A percentile compares a stretch with the other conserved stretches of the same genome.
phyloP scores from a whole-genome alignment of 495 filamentous ascomycete genomes.

The Penicillium maclennaniae region DNA sequence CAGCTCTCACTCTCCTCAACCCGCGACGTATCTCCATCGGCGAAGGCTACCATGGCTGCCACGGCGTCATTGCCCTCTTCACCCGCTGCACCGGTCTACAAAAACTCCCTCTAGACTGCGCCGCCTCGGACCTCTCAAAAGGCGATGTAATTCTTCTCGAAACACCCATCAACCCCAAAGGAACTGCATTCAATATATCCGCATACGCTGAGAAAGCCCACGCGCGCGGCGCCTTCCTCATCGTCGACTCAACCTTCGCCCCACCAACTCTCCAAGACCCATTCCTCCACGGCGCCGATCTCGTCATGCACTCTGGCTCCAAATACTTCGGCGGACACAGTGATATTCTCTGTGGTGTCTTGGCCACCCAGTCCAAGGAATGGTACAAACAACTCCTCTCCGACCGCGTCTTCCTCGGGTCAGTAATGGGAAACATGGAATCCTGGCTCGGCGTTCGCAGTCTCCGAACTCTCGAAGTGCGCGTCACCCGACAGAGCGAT shows the following conservation, averaged over 20 bases:
- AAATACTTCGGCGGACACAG: conserved; percentile 96
- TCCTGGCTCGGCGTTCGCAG: conserved; percentile 87
- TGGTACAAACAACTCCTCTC: conserved; percentile 54
- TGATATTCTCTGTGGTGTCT: conserved; percentile 83
- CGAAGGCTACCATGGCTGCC: conserved; percentile 88
- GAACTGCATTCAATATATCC: conserved; percentile 68
- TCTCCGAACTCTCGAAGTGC: conserved; percentile 78
- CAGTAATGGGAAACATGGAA: conserved; percentile 86
- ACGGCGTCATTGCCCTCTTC: conserved; percentile 72
- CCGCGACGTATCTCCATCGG: conserved; percentile 75
- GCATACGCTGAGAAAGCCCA: conserved; percentile 69
- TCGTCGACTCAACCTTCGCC: conserved; percentile 87
- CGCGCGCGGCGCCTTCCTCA: conserved; percentile 64
- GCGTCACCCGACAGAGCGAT: conserved; percentile 68
- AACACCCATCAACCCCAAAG: conserved; percentile 86
- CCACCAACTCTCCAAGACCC: conserved; percentile 90
- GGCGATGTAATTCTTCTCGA: conserved; percentile 91
- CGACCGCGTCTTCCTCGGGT: conserved; percentile 73
- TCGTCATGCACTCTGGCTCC: conserved; percentile 86
- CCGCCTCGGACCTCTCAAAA: conserved; percentile 49
- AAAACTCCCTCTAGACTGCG: conserved; percentile 60
- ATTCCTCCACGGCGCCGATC: conserved; percentile 72
- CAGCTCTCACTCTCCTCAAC: conserved; percentile 69
- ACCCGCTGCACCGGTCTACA: conserved; percentile 65
- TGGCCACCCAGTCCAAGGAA: conserved; percentile 56